Conservation (phyloP, 441 rosid genomes). For the Populus tomentosa region DNA sequence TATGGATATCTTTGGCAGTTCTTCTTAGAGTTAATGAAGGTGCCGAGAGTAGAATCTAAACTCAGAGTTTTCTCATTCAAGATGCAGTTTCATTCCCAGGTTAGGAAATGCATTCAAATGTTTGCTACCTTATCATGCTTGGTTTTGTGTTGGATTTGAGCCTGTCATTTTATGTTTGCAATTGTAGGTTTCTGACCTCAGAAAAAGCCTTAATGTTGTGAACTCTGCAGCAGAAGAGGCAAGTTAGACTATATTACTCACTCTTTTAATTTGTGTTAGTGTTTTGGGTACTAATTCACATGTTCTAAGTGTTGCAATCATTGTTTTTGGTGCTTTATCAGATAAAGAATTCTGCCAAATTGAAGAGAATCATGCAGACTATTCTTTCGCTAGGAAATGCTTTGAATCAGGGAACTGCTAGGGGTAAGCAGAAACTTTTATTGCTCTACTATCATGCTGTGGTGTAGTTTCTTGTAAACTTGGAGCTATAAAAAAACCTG, state of each 20-base stretch:
- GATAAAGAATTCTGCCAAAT: conserved; percentile 63
- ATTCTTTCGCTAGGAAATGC: conserved; percentile 93
- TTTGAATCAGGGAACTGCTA: conserved; percentile 93
- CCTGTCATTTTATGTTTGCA: conserved; percentile 10
- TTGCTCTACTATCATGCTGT: neutral
- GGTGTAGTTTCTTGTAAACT: neutral
- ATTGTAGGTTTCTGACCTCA: conserved; percentile 75
- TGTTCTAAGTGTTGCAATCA: conserved; percentile 1
- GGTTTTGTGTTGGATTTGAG: conserved; percentile 20
- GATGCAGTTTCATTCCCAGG: conserved; percentile 85
- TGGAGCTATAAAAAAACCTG: neutral
- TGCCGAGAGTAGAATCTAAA: conserved; percentile 88
- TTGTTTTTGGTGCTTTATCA: conserved; percentile 26
- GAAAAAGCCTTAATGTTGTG: conserved; percentile 59
- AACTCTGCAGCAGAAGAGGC: conserved; percentile 86
- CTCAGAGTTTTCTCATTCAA: conserved; percentile 93
- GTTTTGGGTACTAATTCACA: neutral
- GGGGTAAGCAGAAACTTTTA: conserved; percentile 59
- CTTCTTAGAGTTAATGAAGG: conserved; percentile 86
- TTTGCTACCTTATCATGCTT: conserved; percentile 12
- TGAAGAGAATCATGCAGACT: conserved; percentile 93
- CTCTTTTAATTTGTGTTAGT: neutral
- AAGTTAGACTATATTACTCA: conserved; percentile 21
- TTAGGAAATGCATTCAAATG: conserved; percentile 24
- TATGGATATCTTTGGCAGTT: conserved; percentile 49